Base-by-base conservation (phyloP, 1,284 basidiomycete genomes). In the Ceratobasidium papillatum region DNA sequence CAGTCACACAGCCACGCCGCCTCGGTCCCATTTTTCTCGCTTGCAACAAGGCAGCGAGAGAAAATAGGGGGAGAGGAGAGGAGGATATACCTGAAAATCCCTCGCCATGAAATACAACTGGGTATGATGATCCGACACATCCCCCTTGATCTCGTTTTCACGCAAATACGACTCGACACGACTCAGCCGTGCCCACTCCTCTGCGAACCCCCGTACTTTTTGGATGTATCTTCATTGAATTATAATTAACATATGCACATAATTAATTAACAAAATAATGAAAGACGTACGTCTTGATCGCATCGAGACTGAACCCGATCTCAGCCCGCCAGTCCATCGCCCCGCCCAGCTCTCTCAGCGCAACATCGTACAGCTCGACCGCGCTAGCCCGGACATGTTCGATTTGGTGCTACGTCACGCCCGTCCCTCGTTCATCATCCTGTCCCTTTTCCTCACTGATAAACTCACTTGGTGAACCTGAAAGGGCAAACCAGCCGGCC, bases 391-490 rank as follows among this genome's bases (percentile, higher is more conserved):
- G 43, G 27, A 66, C 45, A 38, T 66, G 63, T 30, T 66, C 63
- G 63, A 66, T 66, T 66, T 66, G 63, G 47, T 66, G 63, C 63
- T 66, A 66, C 43, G 25, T 43, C 61, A 63, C 32, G 11, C 41
- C 38, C n/a, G 3, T 47, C 38, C 25, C 30, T 9, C 30, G 9
- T 27, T 17, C 32, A 17, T 47, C 41, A 17, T 9, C 45, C 9
- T 11, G 8, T 19, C 19, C 19, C 9, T 47, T 47, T 47, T 38
- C 22, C 30, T 51, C 19, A 17, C 5, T 51, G 8, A 63, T 7
- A 45, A 34, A 66, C 63, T 19, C 30, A 66, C 63, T 47, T 66
- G 63, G 63, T 66, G 63, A 25, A 66, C 63, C 45, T 66, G 43
- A 52, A 66, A 66, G 1, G 63, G 63, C 14, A 66, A 32, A 17